These are phyloP conservation scores for Fusarium pseudocircinatum DNA, from an alignment of 2,329 filamentous ascomycete species.

Conservation along the genomic window DNA sequence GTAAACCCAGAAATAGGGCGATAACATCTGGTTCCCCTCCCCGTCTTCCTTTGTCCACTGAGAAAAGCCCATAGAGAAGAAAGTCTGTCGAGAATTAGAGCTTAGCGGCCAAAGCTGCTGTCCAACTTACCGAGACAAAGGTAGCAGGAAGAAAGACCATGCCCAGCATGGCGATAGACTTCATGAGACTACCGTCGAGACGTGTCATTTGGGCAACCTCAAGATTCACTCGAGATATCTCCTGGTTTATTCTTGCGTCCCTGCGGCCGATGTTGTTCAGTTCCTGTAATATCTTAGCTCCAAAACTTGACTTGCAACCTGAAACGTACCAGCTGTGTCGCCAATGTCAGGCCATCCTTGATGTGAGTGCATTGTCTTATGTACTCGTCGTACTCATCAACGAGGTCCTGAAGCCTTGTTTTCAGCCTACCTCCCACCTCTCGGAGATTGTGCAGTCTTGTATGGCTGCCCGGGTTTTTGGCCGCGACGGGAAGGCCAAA, in stretches of 20 bases:
- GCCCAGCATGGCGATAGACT: background rate
- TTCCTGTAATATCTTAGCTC: background rate
- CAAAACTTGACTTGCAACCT: rapidly evolving
- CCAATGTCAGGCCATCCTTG: background rate
- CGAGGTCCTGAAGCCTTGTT: background rate
- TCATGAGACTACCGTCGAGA: background rate
- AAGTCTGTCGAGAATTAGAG: background rate
- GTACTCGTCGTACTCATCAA: constrained; percentile 2
- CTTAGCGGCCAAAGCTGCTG: background rate
- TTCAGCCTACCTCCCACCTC: background rate
- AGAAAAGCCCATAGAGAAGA: constrained; percentile 5
- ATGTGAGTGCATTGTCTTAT: background rate
- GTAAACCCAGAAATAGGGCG: background rate
- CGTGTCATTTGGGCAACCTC: background rate
- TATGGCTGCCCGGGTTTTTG: background rate
- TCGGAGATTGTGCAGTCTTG: background rate
- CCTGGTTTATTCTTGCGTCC: background rate
- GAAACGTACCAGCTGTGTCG: background rate
- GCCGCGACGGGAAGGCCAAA: background rate
- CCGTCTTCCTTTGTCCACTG: background rate
- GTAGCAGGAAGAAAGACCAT: constrained; percentile 11
- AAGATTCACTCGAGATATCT: background rate
- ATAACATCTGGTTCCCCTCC: rapidly evolving
- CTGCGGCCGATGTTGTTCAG: background rate
- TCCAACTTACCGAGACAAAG: constrained; percentile 2